Evolutionary conservation across 805 yeast species (phyloP), one percentile per base, ranked within the genome.

Genomic region (Maudiozyma serrabonitensis): DNA sequence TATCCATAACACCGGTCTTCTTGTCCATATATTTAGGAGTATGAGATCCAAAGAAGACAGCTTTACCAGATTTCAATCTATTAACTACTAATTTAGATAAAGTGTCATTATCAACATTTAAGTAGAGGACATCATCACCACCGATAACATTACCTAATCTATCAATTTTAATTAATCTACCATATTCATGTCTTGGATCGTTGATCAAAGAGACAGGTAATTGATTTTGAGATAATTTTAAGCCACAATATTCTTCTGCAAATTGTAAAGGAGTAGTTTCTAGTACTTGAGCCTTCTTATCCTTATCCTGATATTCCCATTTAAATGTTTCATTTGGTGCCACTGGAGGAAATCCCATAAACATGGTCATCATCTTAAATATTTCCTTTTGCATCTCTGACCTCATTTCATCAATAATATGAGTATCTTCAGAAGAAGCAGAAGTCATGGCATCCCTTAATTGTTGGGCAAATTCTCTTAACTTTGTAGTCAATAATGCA

Each of bases 11-110:
- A 49, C 96, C 96, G 7, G 79, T 64, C 25, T 64, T 66, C 50
- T 73, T 74, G 64, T 82, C 79, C 75, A 75, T 76, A 68, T 73
- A 87, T 63, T 84, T 82, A 23, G 91, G 93, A n/a, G 90, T 87
- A 65, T 87, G 95, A 16, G 90, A 82, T 12, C 95, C 95, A 61
- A 87, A 88, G 71, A 87, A 88, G 6, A 88, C 87, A 0, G 95
- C 84, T 69, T 84, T 84, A 67, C 85, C 81, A 52, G 72, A 73
- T 68, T 82, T 76, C 61, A 87, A 75, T 68, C 87, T 79, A 58
- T 78, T 75, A 38, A 86, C 78, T 28, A 87, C 85, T 45, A 81
- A 73, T 32, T 73, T 59, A 43, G 87, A 78, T 49, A 87, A 69
- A 8, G 70, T 70, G 16, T 75, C 75, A 51, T 82, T 75, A 41